phyloP scores from a whole-genome alignment of 2,329 filamentous ascomycete genomes.

The Aspergillus amoenus region DNA sequence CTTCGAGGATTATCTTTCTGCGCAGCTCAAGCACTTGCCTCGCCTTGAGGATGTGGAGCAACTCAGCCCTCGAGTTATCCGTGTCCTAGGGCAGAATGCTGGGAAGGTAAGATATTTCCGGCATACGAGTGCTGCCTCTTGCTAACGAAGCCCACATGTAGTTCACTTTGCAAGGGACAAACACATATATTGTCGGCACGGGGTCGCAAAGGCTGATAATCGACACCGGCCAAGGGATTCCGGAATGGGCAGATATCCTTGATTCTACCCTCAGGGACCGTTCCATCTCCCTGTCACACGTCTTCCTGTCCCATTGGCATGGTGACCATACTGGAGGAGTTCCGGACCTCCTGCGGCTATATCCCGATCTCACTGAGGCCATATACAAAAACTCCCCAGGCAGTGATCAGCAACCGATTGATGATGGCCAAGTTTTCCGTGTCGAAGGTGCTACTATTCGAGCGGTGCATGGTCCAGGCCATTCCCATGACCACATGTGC shows the following conservation, averaged over 20 bases:
- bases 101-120: conserved; percentile 36
- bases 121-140: neutral
- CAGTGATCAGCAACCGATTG: conserved; percentile 33
- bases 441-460: conserved; percentile 42
- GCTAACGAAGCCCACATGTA: conserved; percentile 8
- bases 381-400: conserved; percentile 42
- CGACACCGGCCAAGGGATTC: conserved; percentile 37
- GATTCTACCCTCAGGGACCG: conserved; percentile 27
- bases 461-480: conserved; percentile 59
- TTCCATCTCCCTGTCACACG: conserved; percentile 39
- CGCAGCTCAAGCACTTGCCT: conserved; percentile 39
- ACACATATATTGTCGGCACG: conserved; percentile 42
- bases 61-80: conserved; percentile 43
- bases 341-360: conserved; percentile 36
- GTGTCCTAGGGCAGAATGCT: conserved; percentile 46
- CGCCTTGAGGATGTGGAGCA: conserved; percentile 42
- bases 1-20: conserved; percentile 50
- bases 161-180: conserved; percentile 43
- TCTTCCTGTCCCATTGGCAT: conserved; percentile 48
- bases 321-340: conserved; percentile 47
- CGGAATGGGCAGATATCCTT: conserved; percentile 38
- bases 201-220: conserved; percentile 35
- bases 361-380: conserved; percentile 24
- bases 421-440: conserved; percentile 37
- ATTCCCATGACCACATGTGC: conserved; percentile 74